Percentiles rank a stretch among this genome's conserved stretches.
phyloP scores from a whole-genome alignment of 306 rosid species.

The Castanea sativa region DNA sequence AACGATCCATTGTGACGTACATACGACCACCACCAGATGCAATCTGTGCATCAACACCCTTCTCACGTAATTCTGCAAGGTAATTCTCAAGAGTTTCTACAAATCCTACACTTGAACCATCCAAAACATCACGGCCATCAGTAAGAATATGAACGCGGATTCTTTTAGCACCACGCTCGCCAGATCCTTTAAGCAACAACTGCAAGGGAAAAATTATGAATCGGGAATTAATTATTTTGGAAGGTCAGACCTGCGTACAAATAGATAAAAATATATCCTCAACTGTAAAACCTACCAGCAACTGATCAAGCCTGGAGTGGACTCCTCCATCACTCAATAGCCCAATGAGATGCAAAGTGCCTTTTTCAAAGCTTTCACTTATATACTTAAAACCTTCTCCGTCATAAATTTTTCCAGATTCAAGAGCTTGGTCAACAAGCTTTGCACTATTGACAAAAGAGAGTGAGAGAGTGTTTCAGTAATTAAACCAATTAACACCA shows the following conservation, averaged over 20 bases:
- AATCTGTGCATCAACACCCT: conserved; percentile 79
- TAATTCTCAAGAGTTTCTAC: conserved; percentile 81
- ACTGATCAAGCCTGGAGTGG: conserved; percentile 82
- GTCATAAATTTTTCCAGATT: conserved; percentile 68
- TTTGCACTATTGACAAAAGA: conserved; percentile 58
- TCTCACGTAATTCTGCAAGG: conserved; percentile 66
- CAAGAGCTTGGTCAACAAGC: conserved; percentile 95
- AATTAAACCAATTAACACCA: background rate
- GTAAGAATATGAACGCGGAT: conserved; percentile 90
- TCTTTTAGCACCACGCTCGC: conserved; percentile 76
- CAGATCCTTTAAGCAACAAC: conserved; percentile 87
- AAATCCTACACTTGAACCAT: conserved; percentile 88
- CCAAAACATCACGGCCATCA: conserved; percentile 98
- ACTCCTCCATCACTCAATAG: conserved; percentile 91
- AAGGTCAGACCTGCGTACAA: background rate
- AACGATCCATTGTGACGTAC: conserved; percentile 98
- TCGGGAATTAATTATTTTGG: background rate
- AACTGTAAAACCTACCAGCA: conserved; percentile 39
- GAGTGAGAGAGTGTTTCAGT: background rate
- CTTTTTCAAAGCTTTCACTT: conserved; percentile 55
- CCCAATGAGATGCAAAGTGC: conserved; percentile 92
- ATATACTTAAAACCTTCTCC: conserved; percentile 89
- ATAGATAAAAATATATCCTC: background rate
- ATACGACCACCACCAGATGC: conserved; percentile 99
- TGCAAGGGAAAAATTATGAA: conserved; percentile 24